A percentile compares a stretch with the other conserved stretches of the same genome.
phyloP scores from a whole-genome alignment of 768 basidiomycete species.

The Collybia sp. region DNA sequence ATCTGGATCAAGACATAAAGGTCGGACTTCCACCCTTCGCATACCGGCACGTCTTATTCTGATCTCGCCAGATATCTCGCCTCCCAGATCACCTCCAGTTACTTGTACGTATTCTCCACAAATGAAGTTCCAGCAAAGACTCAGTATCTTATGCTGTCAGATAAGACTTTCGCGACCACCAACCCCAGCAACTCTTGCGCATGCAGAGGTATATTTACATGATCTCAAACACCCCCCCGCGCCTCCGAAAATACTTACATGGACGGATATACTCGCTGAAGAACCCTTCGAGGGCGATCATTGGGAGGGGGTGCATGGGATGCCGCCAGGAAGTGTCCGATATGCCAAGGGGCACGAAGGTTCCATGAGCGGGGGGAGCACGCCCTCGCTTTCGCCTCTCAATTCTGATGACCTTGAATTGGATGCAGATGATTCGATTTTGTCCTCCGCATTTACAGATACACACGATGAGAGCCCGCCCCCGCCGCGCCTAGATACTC shows the following conservation, averaged over 20 bases:
- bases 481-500: conserved; percentile 1
- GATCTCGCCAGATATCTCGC: conserved; percentile 40
- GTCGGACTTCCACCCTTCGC: conserved; percentile 23
- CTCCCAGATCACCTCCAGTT: conserved; percentile 73
- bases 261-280: conserved; percentile 76
- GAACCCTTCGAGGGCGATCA: conserved; percentile 86
- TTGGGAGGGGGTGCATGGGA: conserved; percentile 70
- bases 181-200: conserved; percentile 37
- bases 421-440: conserved; percentile 31
- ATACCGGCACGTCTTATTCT: background rate
- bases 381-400: conserved; percentile 65
- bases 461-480: conserved; percentile 1
- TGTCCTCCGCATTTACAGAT: conserved; percentile 18
- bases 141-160: conserved; percentile 26
- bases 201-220: conserved; percentile 52
- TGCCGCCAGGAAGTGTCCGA: conserved; percentile 36
- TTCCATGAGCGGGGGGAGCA: conserved; percentile 44
- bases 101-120: conserved; percentile 39
- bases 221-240: conserved; percentile 38
- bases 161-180: conserved; percentile 54
- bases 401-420: conserved; percentile 50
- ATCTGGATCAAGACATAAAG: conserved; percentile 66
- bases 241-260: conserved; percentile 47
- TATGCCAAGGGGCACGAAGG: conserved; percentile 29
- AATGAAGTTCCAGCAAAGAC: background rate